Evolutionary conservation across 2,329 filamentous ascomycete genomes (phyloP), one percentile per base, ranked within the genome.

Genomic region (Aureobasidium subglaciale): DNA sequence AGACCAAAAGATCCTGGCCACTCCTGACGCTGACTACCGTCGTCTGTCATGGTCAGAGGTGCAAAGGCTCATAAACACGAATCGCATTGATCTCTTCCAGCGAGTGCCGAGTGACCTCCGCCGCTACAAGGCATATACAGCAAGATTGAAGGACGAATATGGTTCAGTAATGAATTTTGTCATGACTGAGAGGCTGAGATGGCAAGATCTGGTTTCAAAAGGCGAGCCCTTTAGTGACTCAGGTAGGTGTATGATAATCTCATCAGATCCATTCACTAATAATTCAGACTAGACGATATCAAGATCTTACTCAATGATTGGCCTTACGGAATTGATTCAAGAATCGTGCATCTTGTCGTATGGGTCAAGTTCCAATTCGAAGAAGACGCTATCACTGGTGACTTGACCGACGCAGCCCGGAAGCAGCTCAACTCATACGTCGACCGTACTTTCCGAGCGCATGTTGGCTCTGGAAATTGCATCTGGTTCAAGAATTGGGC

Each of bases 401-500:
- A 90, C 60, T 71, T 95, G 66, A 89, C 86, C 1, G 75, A 80
- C 3, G 70, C 77, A 59, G 82, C 83, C 7, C 78, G 84, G 46
- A 71, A 70, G 16, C 75, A 83, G 65, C 88, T 96, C 59, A 82
- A 91, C 38, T 75, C 71, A 4, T 96, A 83, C 67, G 86, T 96
- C 38, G 69, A 78, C 25, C 75, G 70, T 65, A 86, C 75, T 0
- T 96, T 96, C 67, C 75, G 79, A 15, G 69, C 69, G 4, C 70
- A 69, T 37, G 67, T 86, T 29, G 71, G 77, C 22, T 57, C 69
- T 7, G 74, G 76, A 22, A 71, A 78, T 59, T 81, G 87, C 41
- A 68, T 90, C 59, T 97, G 90, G 90, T 96, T 96, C 73, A 95
- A 88, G 75, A 97, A 97, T 66, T 96, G 90, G 90, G 80, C 77